phyloP scores from a whole-genome alignment of 2,329 filamentous ascomycete genomes.

The Pseudocercospora cruenta region DNA sequence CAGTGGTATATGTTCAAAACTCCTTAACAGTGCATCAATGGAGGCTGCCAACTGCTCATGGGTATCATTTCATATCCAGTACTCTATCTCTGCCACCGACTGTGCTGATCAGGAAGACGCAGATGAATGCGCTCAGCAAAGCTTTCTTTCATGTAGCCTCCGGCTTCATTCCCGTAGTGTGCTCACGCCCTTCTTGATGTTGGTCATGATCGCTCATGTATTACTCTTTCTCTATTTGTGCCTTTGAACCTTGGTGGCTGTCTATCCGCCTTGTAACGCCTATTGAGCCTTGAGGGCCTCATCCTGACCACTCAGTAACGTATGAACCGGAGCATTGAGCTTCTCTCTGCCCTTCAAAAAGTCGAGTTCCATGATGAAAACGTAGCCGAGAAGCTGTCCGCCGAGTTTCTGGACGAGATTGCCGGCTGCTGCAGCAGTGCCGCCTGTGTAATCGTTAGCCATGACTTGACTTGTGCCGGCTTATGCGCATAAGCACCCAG shows the following conservation, averaged over 20 bases:
- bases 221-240: background rate
- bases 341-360: conserved; percentile 91
- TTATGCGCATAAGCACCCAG: too few relatives aligned
- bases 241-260: background rate
- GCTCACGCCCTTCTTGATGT: background rate
- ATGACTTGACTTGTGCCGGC: too few relatives aligned
- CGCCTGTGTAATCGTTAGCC: conserved; percentile 62
- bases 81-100: background rate
- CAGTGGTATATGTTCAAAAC: too few relatives aligned
- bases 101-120: background rate
- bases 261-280: background rate
- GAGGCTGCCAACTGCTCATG: too few relatives aligned
- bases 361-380: conserved; percentile 95
- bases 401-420: conserved; percentile 84
- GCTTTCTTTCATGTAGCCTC: too few relatives aligned
- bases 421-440: conserved; percentile 85
- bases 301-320: conserved; percentile 72
- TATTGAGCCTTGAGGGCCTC: conserved; percentile 31
- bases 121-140: too few relatives aligned
- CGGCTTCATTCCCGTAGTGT: background rate
- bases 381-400: conserved; percentile 81
- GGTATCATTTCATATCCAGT: background rate
- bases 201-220: background rate
- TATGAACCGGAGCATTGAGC: conserved; percentile 80
- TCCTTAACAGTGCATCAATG: too few relatives aligned